phyloP scores from a whole-genome alignment of 2,329 filamentous ascomycete genomes.

The Fusarium veterinarium region DNA sequence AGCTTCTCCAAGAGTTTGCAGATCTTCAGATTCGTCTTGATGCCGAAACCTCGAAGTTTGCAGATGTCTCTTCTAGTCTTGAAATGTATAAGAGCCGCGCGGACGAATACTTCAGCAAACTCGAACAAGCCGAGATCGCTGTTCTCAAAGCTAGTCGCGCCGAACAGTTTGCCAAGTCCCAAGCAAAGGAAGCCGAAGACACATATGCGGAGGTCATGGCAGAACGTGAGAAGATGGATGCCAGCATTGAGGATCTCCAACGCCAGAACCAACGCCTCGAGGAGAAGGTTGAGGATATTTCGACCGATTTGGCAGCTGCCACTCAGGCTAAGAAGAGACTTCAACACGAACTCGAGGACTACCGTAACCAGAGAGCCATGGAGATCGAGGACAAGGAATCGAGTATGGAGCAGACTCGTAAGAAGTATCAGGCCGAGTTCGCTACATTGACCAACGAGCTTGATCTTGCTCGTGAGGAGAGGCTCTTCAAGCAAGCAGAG shows the following conservation, averaged over 20 bases:
- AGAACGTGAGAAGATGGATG: slow-evolving; percentile 90
- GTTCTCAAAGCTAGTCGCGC: slow-evolving; percentile 92
- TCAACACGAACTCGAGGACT: slow-evolving; percentile 97
- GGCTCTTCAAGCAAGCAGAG: slow-evolving; percentile 85
- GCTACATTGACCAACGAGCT: slow-evolving; percentile 90
- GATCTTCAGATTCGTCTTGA: slow-evolving; percentile 95
- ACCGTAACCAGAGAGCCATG: slow-evolving; percentile 92
- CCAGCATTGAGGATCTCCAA: slow-evolving; percentile 87
- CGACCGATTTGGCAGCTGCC: slow-evolving; percentile 86
- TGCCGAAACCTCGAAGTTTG: slow-evolving; percentile 84
- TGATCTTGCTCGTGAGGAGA: slow-evolving; percentile 91
- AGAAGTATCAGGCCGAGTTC: slow-evolving; percentile 97
- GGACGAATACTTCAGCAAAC: slow-evolving; percentile 96
- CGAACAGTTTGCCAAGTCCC: slow-evolving; percentile 92
- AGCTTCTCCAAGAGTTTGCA: slow-evolving; percentile 90
- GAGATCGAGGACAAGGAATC: slow-evolving; percentile 97
- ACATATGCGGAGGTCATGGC: slow-evolving; percentile 90
- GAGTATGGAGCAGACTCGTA: slow-evolving; percentile 94
- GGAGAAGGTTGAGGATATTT: slow-evolving; percentile 90
- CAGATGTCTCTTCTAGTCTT: slow-evolving; percentile 85
- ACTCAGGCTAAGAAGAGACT: slow-evolving; percentile 92
- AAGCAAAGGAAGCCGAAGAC: slow-evolving; percentile 91
- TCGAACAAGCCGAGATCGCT: slow-evolving; percentile 96
- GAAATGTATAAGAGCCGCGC: slow-evolving; percentile 90
- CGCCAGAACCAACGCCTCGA: slow-evolving; percentile 90